These are phyloP conservation scores for Pseudocercospora cruenta DNA, from an alignment of 2,329 filamentous ascomycete genomes.

Conservation along the genomic window DNA sequence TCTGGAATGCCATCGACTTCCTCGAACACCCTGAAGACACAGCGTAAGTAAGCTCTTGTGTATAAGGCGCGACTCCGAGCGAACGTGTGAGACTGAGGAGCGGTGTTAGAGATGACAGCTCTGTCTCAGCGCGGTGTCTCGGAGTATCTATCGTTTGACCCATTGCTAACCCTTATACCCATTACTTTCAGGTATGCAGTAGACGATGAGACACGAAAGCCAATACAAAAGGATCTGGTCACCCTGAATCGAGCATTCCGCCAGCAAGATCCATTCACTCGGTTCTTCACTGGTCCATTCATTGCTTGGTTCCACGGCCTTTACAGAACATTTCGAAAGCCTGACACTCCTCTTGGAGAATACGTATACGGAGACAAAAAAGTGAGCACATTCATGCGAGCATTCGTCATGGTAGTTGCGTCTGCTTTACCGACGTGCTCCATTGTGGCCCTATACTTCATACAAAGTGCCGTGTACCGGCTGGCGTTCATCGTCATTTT, in stretches of 20 bases:
- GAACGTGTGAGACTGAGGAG: too few relatives aligned
- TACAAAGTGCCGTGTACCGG: constrained; percentile 23
- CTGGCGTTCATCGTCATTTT: constrained; percentile 31
- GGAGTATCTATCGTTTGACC: too few relatives aligned
- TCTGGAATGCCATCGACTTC: constrained; percentile 26
- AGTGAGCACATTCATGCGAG: constrained; percentile 22
- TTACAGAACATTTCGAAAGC: constrained; percentile 12
- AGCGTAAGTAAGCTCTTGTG: too few relatives aligned
- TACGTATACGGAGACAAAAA: constrained; percentile 24
- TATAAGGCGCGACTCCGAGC: too few relatives aligned
- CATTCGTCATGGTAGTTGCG: constrained; percentile 25
- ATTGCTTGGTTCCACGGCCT: constrained; percentile 22
- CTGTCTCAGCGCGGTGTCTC: too few relatives aligned
- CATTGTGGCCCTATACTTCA: constrained; percentile 34
- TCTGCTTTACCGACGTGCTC: constrained; percentile 30
- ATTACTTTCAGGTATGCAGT: too few relatives aligned
- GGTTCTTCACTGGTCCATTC: constrained; percentile 21
- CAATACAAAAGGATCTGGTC: constrained; percentile 26
- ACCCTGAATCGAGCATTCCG: constrained; percentile 23
- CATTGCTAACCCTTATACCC: too few relatives aligned
- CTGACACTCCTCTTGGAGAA: constrained; percentile 19
- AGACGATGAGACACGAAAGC: constrained; percentile 17
- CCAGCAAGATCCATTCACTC: constrained; percentile 25
- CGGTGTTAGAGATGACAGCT: too few relatives aligned
- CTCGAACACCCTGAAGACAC: constrained; percentile 31